Percentiles rank a stretch among this genome's conserved stretches.
Conservation (phyloP, 441 rosid species). For the Populus hybrid region DNA sequence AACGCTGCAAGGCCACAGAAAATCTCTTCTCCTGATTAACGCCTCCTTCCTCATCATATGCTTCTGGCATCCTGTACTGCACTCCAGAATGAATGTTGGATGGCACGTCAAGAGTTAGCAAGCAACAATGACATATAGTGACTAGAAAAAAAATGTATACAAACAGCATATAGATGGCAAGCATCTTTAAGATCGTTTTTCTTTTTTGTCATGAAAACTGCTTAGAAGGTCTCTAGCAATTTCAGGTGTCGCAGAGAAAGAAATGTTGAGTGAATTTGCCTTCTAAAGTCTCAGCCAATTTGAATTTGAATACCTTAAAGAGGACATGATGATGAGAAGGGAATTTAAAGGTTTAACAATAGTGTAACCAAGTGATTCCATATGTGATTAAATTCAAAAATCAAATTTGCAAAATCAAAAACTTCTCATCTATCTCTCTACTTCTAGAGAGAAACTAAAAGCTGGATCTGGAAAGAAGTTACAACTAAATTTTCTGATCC, state of each 20-base stretch:
- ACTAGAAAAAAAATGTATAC: not conserved
- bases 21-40: constrained; percentile 95
- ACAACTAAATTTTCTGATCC: not conserved
- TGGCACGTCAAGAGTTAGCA: constrained; percentile 8
- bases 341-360: too few species aligned
- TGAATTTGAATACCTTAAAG: not conserved
- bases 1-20: constrained; percentile 85
- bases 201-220: not conserved
- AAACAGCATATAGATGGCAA: not conserved
- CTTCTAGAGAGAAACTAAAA: not conserved
- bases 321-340: not conserved
- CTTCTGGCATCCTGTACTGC: constrained; percentile 96
- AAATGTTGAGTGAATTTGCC: not conserved
- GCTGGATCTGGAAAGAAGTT: not conserved
- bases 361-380: too few species aligned
- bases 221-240: not conserved
- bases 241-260: not conserved
- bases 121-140: not conserved
- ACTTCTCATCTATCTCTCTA: not conserved
- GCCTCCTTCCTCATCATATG: constrained; percentile 84
- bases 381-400: too few species aligned
- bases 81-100: constrained; percentile 25
- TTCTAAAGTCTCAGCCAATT: not conserved
- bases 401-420: not conserved
- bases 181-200: not conserved